Conservation (phyloP, 2,329 filamentous ascomycete species). For the Dothistroma pini region DNA sequence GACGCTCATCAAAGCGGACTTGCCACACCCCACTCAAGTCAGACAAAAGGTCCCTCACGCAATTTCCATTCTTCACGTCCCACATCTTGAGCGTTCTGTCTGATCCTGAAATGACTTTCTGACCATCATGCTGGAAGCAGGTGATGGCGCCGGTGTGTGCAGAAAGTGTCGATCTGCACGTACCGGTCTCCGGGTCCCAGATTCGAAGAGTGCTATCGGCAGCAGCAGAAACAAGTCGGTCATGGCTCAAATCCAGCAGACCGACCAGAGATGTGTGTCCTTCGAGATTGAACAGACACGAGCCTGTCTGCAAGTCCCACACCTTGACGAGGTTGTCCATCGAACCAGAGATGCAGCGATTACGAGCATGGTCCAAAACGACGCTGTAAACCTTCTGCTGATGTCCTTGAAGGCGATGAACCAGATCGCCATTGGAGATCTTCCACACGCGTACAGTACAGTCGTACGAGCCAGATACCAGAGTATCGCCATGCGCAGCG, state of each 20-base stretch:
- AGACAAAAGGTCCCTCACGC: constrained; percentile 85
- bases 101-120: constrained; percentile 94
- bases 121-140: constrained; percentile 95
- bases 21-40: constrained; percentile 98
- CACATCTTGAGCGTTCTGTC: constrained; percentile 98
- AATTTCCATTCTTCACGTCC: constrained; percentile 90
- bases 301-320: constrained; percentile 86
- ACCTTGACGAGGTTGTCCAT: constrained; percentile 99
- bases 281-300: constrained; percentile 83
- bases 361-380: constrained; percentile 84
- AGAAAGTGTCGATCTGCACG: constrained; percentile 83
- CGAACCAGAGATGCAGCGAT: constrained; percentile 93
- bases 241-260: constrained; percentile 81
- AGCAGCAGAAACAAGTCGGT: constrained; percentile 88
- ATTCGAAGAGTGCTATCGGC: constrained; percentile 93
- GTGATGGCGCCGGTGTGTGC: constrained; percentile 97
- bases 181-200: constrained; percentile 91
- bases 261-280: constrained; percentile 91
- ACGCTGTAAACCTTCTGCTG: constrained; percentile 95
- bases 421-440: constrained; percentile 86
- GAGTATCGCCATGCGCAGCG: constrained; percentile 86
- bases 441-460: constrained; percentile 94
- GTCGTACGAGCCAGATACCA: constrained; percentile 98
- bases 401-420: constrained; percentile 83
- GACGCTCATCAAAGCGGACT: constrained; percentile 92